These are phyloP conservation scores for Penicillium arizonense DNA, from an alignment of 495 filamentous ascomycete genomes.

Conservation along the genomic window DNA sequence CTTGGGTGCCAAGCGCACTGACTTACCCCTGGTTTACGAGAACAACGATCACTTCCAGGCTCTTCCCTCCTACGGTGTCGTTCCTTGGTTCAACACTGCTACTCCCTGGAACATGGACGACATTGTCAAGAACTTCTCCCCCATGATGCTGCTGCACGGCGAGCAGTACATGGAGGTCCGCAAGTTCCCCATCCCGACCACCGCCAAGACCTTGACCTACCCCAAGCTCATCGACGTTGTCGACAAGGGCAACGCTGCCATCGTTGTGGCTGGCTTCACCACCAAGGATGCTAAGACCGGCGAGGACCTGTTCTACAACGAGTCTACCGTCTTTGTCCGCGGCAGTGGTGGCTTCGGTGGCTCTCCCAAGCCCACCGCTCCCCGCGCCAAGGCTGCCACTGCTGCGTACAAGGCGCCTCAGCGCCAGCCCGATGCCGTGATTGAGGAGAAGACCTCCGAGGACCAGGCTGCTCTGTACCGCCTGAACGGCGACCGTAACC, in stretches of 20 bases:
- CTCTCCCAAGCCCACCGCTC: conserved; percentile 68
- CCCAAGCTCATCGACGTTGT: conserved; percentile 89
- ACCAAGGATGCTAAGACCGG: conserved; percentile 77
- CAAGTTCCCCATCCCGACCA: conserved; percentile 91
- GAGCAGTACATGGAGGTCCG: conserved; percentile 97
- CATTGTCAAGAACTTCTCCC: conserved; percentile 89
- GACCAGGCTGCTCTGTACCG: conserved; percentile 97
- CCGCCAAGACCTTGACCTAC: conserved; percentile 74
- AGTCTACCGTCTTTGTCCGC: conserved; percentile 85
- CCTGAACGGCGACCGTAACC: conserved; percentile 89
- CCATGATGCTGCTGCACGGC: conserved; percentile 99
- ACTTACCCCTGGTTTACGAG: conserved; percentile 86
- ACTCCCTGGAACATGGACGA: conserved; percentile 79
- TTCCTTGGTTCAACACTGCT: conserved; percentile 86
- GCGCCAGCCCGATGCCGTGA: conserved; percentile 73
- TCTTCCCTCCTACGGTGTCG: conserved; percentile 90
- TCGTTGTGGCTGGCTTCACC: conserved; percentile 75
- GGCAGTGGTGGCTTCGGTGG: conserved; percentile 93
- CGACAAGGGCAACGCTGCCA: conserved; percentile 90
- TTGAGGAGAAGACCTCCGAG: conserved; percentile 86
- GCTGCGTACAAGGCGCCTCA: conserved; percentile 74
- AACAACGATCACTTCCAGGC: conserved; percentile 87
- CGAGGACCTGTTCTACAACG: conserved; percentile 96
- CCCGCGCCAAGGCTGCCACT: conserved; percentile 70
- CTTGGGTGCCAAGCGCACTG: conserved; percentile 88